A percentile compares a stretch with the other conserved stretches of the same genome.
Evolutionary conservation across 129 eudicot genomes (phyloP).

Genomic region (Artemisia annua): DNA sequence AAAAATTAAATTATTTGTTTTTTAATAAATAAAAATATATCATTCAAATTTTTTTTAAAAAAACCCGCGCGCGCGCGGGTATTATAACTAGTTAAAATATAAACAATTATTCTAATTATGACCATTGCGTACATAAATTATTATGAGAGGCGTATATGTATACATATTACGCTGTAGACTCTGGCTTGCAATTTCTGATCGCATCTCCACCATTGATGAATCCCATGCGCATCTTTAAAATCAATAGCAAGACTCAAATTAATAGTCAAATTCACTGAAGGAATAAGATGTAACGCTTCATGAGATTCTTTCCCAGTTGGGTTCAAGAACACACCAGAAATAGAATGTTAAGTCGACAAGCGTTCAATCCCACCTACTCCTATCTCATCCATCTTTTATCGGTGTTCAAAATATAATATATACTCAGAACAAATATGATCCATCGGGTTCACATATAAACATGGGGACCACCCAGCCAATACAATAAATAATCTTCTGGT

Average conservation of each 20-base stretch:
- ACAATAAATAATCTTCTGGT: constrained; percentile 50
- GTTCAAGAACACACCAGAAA: constrained; percentile 59
- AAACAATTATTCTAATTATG: too few relatives aligned
- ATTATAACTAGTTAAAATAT: too few relatives aligned
- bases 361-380: constrained; percentile 78
- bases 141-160: too few relatives aligned
- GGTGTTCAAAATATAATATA: constrained; percentile 78
- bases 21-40: too few relatives aligned
- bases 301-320: constrained; percentile 70
- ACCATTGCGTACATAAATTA: too few relatives aligned
- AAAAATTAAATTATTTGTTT: too few relatives aligned
- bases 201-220: constrained; percentile 89
- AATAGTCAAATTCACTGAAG: constrained; percentile 60
- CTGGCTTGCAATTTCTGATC: constrained; percentile 50
- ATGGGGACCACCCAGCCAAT: constrained; percentile 59
- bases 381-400: constrained; percentile 83
- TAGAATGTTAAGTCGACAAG: constrained; percentile 85
- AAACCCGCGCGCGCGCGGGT: too few relatives aligned
- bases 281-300: constrained; percentile 82
- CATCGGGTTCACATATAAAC: constrained; percentile 67
- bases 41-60: too few relatives aligned
- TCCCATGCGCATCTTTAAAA: constrained; percentile 82
- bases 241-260: constrained; percentile 53
- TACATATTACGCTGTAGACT: constrained; percentile 13
- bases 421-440: constrained; percentile 89